Conservation (phyloP, 176 grass and related monocot species). For the Musa beccarii region DNA sequence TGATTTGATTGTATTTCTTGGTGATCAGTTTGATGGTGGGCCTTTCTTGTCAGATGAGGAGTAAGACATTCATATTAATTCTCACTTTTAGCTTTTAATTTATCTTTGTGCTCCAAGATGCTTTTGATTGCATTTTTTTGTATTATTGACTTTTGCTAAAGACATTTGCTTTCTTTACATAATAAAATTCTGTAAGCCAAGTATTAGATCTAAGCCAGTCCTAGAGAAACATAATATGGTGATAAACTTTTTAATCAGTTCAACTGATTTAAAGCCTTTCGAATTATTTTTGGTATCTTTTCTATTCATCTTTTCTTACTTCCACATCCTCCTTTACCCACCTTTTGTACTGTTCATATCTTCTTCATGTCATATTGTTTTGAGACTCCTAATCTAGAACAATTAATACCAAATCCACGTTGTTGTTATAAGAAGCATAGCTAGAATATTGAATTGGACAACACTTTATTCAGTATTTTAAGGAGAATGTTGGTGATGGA, state of each 20-base stretch:
- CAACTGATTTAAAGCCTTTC: neutral
- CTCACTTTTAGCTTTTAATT: constrained; percentile 22
- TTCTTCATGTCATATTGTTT: neutral
- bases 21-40: constrained; percentile 81
- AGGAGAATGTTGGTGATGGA: neutral
- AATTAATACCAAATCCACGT: neutral
- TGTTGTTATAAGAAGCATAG: neutral
- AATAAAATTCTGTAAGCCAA: neutral
- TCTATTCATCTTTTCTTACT: neutral
- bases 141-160: constrained; percentile 1
- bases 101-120: neutral
- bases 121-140: constrained; percentile 4
- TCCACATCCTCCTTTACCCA: neutral
- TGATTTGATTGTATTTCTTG: constrained; percentile 72
- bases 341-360: neutral
- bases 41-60: constrained; percentile 77
- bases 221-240: neutral
- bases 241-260: neutral
- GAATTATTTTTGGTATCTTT: neutral
- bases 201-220: too few relatives aligned
- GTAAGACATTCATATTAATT: constrained; percentile 76
- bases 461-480: neutral
- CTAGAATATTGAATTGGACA: neutral
- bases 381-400: neutral
- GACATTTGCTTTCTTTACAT: neutral